These are phyloP conservation scores for Streptanthus diversifolius DNA, from an alignment of 345 rosid species.

Conservation along the genomic window DNA sequence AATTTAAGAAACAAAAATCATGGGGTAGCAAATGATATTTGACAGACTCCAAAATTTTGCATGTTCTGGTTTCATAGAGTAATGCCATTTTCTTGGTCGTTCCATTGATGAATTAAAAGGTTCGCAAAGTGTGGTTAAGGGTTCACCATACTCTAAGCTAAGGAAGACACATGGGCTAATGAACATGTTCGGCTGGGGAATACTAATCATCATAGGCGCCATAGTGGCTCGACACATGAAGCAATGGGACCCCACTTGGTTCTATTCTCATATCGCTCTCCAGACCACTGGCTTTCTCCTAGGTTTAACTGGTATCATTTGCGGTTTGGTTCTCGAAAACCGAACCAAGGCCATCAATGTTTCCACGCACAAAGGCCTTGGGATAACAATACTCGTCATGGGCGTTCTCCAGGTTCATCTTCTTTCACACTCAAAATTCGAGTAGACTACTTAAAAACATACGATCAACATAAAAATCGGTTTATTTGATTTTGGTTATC, in stretches of 20 bases:
- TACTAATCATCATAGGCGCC: conserved; percentile 60
- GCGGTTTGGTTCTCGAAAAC: conserved; percentile 56
- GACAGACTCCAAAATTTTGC: background rate
- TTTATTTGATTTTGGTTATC: background rate
- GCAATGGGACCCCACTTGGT: conserved; percentile 73
- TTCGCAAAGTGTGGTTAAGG: conserved; percentile 33
- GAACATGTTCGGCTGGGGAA: conserved; percentile 79
- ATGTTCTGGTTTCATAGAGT: background rate
- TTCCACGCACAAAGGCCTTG: conserved; percentile 58
- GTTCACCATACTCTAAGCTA: conserved; percentile 34
- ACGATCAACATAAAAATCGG: background rate
- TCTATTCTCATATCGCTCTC: conserved; percentile 50
- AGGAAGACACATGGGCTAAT: conserved; percentile 71
- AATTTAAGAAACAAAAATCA: background rate
- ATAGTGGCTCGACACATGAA: conserved; percentile 54
- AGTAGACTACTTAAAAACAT: background rate
- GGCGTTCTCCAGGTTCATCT: conserved; percentile 69
- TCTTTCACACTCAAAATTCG: background rate
- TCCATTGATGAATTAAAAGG: conserved; percentile 1
- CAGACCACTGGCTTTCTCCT: conserved; percentile 51
- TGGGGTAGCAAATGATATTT: background rate
- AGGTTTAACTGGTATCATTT: conserved; percentile 55
- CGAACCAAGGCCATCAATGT: conserved; percentile 40
- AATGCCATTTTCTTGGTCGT: background rate
- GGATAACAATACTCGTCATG: conserved; percentile 64